Percentiles rank a stretch among this genome's conserved stretches.
Conservation (phyloP, 2,329 filamentous ascomycete genomes). For the Sporothrix dimorphospora region DNA sequence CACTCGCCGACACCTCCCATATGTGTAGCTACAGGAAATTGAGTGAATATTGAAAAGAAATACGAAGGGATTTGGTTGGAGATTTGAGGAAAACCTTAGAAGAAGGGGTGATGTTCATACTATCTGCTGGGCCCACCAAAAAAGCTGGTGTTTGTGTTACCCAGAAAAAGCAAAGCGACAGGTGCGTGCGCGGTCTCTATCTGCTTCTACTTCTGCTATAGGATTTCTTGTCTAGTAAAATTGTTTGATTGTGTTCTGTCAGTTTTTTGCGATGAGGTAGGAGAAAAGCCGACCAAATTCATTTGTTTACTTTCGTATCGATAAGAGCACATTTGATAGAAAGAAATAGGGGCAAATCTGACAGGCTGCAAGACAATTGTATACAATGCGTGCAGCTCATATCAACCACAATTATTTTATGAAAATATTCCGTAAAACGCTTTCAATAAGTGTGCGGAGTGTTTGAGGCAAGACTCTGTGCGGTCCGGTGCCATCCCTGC, state of each 20-base stretch:
- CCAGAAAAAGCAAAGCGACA: not conserved
- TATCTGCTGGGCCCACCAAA: not conserved
- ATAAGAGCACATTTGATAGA: not conserved
- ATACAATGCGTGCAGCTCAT: not conserved
- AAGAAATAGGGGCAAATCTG: not conserved
- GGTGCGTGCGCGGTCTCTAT: not conserved
- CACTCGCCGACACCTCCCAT: not conserved
- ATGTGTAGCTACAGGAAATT: not conserved
- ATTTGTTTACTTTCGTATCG: slow-evolving; percentile 16
- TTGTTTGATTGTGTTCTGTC: too few relatives aligned
- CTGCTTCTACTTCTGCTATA: not conserved
- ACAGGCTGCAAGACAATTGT: too few relatives aligned
- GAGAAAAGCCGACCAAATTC: not conserved
- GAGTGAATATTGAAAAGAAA: not conserved
- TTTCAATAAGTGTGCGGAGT: not conserved
- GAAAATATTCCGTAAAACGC: not conserved
- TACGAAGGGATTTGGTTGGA: too few relatives aligned
- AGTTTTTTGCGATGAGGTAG: too few relatives aligned
- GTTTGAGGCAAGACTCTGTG: not conserved
- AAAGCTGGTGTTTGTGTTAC: not conserved
- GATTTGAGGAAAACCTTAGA: not conserved
- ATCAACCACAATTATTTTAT: not conserved
- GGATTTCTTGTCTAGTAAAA: too few relatives aligned
- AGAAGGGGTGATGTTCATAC: not conserved
- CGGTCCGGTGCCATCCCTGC: not conserved